Evolutionary conservation across 2,329 filamentous ascomycete genomes (phyloP), one percentile per base, ranked within the genome.

Genomic region (Neopestalotiopsis clavispora): DNA sequence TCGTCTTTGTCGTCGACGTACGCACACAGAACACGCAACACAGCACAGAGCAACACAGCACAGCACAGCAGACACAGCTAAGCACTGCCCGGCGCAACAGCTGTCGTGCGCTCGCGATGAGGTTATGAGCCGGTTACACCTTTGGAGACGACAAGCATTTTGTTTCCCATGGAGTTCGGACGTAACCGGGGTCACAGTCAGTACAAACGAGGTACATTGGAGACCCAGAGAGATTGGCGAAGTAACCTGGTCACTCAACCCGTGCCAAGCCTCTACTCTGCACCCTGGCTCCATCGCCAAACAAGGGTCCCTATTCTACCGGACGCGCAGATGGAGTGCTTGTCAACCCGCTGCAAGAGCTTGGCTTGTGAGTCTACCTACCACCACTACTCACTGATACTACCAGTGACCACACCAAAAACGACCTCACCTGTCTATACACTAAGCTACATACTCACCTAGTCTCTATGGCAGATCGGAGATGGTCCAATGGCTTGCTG

Each of bases 21-120:
- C 34, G 34, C 10, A 38, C 34, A 38, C 34, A 38, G 34, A 20
- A 52, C 45, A 20, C 45, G 20, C 9, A 17, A 52, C 45, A 52
- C 17, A 52, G 45, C 45, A 52, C 45, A 52, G 17, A 20, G 13
- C 14, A 14, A 4, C n/a, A 14, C 13, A 49, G n/a, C 42, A 49
- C 14, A 49, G 42, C 73, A 73, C 73, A 67, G 69, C 72, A 71
- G 72, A 72, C 72, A 71, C 71, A 71, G 72, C 73, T 71, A 71
- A 69, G 61, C 49, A 70, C 42, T 34, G 63, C 32, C 38, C 42
- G n/a, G 17, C 38, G 63, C 42, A 28, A 10, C 52, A 32, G 42
- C 30, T 66, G 42, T 7, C 23, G 40, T 65, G 62, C 62, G 17
- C 28, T 45, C 62, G 23, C n/a, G 62, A 65, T 65, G 63, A 57